Conservation (phyloP, 2,329 filamentous ascomycete genomes). For the Xylaria sp. region DNA sequence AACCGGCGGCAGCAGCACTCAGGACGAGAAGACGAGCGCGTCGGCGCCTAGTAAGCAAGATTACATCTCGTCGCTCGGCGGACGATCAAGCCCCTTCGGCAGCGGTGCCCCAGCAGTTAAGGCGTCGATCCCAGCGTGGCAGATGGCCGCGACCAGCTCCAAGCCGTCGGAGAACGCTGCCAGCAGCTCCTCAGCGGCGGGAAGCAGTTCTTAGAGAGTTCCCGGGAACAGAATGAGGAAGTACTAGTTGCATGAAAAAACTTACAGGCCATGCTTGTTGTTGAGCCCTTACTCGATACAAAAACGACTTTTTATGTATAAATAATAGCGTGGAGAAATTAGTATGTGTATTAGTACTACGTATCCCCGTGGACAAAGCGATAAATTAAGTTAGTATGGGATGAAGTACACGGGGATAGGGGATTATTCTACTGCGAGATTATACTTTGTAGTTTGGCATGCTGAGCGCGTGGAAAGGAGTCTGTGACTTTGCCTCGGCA, state of each 20-base stretch:
- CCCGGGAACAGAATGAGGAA: not conserved
- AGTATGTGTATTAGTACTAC: conserved; percentile 8
- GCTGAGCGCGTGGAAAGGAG: not conserved
- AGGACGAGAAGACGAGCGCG: conserved; percentile 42
- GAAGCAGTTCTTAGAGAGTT: conserved; percentile 39
- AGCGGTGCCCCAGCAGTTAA: conserved; percentile 61
- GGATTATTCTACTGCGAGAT: conserved; percentile 1
- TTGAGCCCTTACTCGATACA: not conserved
- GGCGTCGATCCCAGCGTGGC: conserved; percentile 82
- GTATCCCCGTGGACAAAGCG: conserved; percentile 1
- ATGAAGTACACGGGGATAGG: not conserved
- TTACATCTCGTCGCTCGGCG: conserved; percentile 50
- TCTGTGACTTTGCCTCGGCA: not conserved
- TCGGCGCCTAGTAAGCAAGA: conserved; percentile 46
- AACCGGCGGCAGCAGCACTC: conserved; percentile 33
- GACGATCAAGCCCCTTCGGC: conserved; percentile 59
- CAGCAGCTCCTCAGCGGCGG: conserved; percentile 40
- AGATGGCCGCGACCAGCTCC: conserved; percentile 72
- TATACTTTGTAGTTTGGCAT: not conserved
- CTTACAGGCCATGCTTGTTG: no score
- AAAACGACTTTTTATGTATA: not conserved
- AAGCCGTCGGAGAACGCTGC: conserved; percentile 27
- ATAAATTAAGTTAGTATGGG: not conserved
- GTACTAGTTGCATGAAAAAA: not conserved
- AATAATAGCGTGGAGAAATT: conserved; percentile 22